Evolutionary conservation across 331 rosid genomes (phyloP), one percentile per base, ranked within the genome.

Genomic region (Rosa hybrid): DNA sequence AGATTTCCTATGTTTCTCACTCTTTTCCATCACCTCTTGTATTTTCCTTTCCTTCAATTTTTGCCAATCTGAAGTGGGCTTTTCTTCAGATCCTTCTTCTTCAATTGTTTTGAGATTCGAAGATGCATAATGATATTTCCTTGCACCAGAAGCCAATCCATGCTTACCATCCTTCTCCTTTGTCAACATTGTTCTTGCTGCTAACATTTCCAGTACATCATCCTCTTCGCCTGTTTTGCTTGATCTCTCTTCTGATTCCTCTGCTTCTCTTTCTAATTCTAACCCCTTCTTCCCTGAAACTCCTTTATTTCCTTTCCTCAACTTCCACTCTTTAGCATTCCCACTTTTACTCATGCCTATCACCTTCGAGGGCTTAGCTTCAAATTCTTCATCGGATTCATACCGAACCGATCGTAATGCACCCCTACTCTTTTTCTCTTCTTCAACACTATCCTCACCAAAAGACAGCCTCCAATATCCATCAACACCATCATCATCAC

Each of bases 391-490:
- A 45, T 89, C 89, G 5, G 86, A 77, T 54, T 76, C 83, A 74
- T 76, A 44, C 87, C 63, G 7, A 17, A 7, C 78, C 1, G 88
- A 80, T 62, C 84, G 82, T 54, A 81, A 46, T 82, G 38, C 68
- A 60, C 78, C 84, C 34, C 74, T 73, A 14, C 46, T 53, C 44
- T 77, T 81, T 79, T 84, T 88, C 82, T 86, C 84, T 42, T 71
- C 84, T 46, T 84, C 85, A 44, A 72, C 69, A 38, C 72, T 50
- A 44, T 90, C 88, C 78, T 84, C 92, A 44, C 96, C 81, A 79
- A 95, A 95, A 18, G 98, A 90, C 2, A 91, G 85, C 80, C 97
- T 95, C 97, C 97, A 91, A 81, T 86, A 93, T 44, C 88, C 84
- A 21, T 90, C 92, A 23, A 76, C 83, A 65, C 63, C 87, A 72